Base-by-base conservation (phyloP, 2,329 filamentous ascomycete genomes). In the Trichothecium roseum region DNA sequence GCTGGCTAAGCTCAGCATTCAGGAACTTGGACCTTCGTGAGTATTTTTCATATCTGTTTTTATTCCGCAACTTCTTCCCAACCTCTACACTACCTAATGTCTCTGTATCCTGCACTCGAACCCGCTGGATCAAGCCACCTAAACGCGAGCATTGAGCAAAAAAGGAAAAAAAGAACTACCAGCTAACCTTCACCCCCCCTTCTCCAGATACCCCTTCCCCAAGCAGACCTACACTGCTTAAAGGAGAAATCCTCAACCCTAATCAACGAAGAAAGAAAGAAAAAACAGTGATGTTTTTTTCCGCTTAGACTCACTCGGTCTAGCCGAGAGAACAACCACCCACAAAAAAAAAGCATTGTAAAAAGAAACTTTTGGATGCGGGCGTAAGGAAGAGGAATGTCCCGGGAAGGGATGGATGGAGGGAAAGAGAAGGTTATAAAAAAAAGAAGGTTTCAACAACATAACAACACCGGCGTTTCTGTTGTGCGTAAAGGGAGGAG, bases 1-100 rank as follows among this genome's bases (percentile, higher is more conserved):
- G 91, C 75, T 98, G 46, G 91, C 91, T 34, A 81, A 82, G 54
- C 70, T 94, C 53, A 91, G 87, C 71, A 89, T 98, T 59, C 81
- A 89, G 68, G 88, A 96, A 66, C 70, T 95, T 50, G 91, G 91
- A 51, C 88, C 89, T 64, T 91, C 87, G 82, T 96, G 81, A 72
- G 84, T 83, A 45, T 28, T 33, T 15, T 36, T 22, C 31, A 39
- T 37, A 22, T 22, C 9, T 14, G 8, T n/a, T 18, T 22, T 15
- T 22, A 14, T 22, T 8, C 10, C 8, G 16, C 6, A 28, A n/a
- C 17, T 17, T 32, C 29, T 22, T 32, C 5, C 18, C 8, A 18
- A 7, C 20, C 17, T 15, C 10, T 20, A 18, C 18, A 4, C 17
- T 16, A n/a, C 18, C 16, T 17, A n/a, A 12, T 18, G 9, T 6